phyloP scores from a whole-genome alignment of 257 asterid species.

The Lithospermum erythrorhizon region DNA sequence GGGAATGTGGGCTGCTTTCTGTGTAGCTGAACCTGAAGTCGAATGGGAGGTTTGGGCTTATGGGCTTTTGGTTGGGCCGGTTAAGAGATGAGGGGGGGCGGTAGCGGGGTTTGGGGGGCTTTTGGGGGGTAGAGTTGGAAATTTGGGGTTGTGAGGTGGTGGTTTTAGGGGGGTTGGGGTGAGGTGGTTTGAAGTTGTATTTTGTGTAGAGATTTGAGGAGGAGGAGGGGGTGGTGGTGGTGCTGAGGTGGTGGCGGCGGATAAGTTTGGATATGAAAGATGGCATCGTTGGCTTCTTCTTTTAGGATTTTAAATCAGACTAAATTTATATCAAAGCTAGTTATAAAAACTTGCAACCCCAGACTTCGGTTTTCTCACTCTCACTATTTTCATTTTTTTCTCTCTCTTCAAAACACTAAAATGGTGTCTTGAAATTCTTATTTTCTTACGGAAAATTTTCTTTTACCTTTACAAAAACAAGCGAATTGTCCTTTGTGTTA shows the following conservation, averaged over 20 bases:
- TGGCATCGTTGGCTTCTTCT: conserved; percentile 26
- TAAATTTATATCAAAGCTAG: no score
- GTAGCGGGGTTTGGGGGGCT: not conserved
- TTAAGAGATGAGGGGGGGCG: conserved; percentile 8
- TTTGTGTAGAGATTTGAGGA: conserved; percentile 49
- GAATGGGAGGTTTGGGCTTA: conserved; percentile 59
- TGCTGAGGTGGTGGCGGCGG: conserved; percentile 27
- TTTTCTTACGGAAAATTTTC: no score
- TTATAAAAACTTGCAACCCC: no score
- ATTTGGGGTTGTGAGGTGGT: not conserved
- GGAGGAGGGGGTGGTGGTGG: conserved; percentile 11
- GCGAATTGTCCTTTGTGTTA: no score
- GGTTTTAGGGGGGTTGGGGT: not conserved
- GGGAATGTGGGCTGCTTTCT: conserved; percentile 48
- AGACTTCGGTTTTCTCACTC: no score
- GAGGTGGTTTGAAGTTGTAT: conserved; percentile 59
- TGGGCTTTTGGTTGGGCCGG: conserved; percentile 27
- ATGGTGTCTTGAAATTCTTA: no score
- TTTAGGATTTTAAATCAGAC: no score
- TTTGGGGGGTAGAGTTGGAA: not conserved
- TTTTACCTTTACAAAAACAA: no score
- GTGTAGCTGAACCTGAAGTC: conserved; percentile 96
- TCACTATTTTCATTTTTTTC: no score
- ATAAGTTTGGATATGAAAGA: conserved; percentile 1
- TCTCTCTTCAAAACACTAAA: no score